Evolutionary conservation across 2,329 filamentous ascomycete species (phyloP).

Genomic region (Lasiodiplodia gonubiensis): DNA sequence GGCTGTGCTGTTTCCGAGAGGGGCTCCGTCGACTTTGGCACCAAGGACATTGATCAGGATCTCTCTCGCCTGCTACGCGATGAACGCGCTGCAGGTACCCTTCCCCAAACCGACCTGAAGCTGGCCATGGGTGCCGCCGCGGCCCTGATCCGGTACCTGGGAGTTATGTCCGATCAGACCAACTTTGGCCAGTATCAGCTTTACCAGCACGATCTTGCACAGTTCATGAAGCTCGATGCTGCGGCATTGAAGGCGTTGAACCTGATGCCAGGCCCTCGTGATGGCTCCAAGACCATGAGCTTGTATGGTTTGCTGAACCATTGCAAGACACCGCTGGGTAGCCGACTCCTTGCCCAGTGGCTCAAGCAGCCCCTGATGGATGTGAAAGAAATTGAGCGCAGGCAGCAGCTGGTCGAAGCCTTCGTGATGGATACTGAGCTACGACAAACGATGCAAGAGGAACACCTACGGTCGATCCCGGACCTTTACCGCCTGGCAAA

Average conservation of each 20-base stretch:
- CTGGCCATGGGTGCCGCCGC: conserved; percentile 95
- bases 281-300: conserved; percentile 98
- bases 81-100: conserved; percentile 74
- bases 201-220: conserved; percentile 94
- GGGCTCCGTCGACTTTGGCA: conserved; percentile 76
- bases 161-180: conserved; percentile 84
- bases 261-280: conserved; percentile 92
- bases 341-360: conserved; percentile 90
- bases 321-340: conserved; percentile 95
- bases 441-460: conserved; percentile 94
- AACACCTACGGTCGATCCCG: conserved; percentile 89
- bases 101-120: conserved; percentile 92
- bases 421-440: conserved; percentile 93
- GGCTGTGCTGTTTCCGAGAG: conserved; percentile 88
- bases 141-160: conserved; percentile 91
- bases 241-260: conserved; percentile 93
- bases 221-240: conserved; percentile 98
- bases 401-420: conserved; percentile 92
- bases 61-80: conserved; percentile 85
- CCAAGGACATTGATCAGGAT: conserved; percentile 94
- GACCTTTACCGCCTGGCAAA: conserved; percentile 94
- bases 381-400: conserved; percentile 82
- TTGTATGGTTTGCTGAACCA: conserved; percentile 92
- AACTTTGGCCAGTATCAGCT: conserved; percentile 98
- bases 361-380: conserved; percentile 97